phyloP scores from a whole-genome alignment of 257 asterid genomes.

The Knoxia roxburghii region DNA sequence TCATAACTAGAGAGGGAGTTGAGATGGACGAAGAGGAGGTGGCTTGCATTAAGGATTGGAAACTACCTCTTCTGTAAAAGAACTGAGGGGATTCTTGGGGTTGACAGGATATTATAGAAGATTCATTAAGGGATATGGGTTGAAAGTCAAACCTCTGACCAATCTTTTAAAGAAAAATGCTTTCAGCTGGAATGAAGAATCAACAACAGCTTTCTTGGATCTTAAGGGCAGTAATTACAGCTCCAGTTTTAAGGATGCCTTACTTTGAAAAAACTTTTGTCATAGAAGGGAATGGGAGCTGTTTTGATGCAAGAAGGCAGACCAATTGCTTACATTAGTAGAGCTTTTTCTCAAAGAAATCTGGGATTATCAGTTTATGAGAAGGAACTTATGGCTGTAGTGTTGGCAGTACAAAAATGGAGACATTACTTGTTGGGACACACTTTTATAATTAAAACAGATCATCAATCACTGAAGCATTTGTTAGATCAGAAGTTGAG shows the following conservation, averaged over 20 bases:
- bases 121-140: background rate
- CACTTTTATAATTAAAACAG: background rate
- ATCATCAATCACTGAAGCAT: background rate
- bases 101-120: background rate
- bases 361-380: background rate
- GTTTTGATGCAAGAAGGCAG: background rate
- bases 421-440: background rate
- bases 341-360: background rate
- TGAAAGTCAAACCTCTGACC: background rate
- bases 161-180: constrained; percentile 2
- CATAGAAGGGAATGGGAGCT: background rate
- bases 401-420: background rate
- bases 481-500: background rate
- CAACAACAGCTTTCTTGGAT: background rate
- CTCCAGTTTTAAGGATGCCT: background rate
- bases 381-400: background rate
- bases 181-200: background rate
- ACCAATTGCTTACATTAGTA: background rate
- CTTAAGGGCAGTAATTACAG: background rate
- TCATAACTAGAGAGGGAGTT: background rate
- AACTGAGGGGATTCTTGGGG: background rate
- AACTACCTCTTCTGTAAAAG: background rate
- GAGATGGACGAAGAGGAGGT: background rate
- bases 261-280: background rate
- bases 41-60: background rate